Conservation (phyloP, 2,329 filamentous ascomycete genomes). For the Xylariales sp. region DNA sequence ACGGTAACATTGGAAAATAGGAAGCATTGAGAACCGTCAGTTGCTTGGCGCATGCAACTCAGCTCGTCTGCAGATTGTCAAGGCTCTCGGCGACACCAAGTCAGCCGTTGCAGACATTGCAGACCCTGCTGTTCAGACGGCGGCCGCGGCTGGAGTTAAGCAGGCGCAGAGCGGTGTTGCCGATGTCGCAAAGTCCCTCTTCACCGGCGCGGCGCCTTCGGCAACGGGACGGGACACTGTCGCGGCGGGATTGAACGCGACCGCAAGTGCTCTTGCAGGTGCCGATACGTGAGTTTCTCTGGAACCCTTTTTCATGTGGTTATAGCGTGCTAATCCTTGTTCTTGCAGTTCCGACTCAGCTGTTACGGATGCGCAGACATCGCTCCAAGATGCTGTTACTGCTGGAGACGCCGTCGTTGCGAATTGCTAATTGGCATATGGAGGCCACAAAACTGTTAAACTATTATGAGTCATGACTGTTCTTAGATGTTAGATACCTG, state of each 20-base stretch:
- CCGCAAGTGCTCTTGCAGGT: slow-evolving; percentile 8
- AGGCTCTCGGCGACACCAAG: slow-evolving; percentile 10
- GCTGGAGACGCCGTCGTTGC: slow-evolving; percentile 11
- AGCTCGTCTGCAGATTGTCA: slow-evolving; percentile 11
- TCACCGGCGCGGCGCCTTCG: slow-evolving; percentile 8
- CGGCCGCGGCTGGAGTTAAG: slow-evolving; percentile 10
- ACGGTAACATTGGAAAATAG: not conserved
- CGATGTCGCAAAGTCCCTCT: slow-evolving; percentile 8
- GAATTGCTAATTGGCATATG: too few species aligned
- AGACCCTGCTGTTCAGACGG: slow-evolving; percentile 8
- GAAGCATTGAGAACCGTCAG: slow-evolving; percentile 6
- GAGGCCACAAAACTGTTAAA: too few species aligned
- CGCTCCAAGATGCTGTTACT: slow-evolving; percentile 7
- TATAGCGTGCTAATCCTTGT: not conserved
- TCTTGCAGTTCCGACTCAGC: slow-evolving; percentile 8
- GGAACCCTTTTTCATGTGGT: not conserved
- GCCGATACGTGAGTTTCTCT: slow-evolving; percentile 10
- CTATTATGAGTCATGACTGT: too few species aligned
- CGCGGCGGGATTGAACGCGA: slow-evolving; percentile 10
- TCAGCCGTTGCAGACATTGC: slow-evolving; percentile 10
- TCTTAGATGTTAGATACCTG: too few species aligned
- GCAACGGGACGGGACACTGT: slow-evolving; percentile 8
- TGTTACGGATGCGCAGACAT: slow-evolving; percentile 8
- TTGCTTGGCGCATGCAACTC: slow-evolving; percentile 8
- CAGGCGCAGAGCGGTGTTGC: slow-evolving; percentile 9